A percentile compares a stretch with the other conserved stretches of the same genome.
These are phyloP conservation scores for Hanseniaspora valbyensis DNA, from an alignment of 805 yeast genomes.

Conservation along the genomic window DNA sequence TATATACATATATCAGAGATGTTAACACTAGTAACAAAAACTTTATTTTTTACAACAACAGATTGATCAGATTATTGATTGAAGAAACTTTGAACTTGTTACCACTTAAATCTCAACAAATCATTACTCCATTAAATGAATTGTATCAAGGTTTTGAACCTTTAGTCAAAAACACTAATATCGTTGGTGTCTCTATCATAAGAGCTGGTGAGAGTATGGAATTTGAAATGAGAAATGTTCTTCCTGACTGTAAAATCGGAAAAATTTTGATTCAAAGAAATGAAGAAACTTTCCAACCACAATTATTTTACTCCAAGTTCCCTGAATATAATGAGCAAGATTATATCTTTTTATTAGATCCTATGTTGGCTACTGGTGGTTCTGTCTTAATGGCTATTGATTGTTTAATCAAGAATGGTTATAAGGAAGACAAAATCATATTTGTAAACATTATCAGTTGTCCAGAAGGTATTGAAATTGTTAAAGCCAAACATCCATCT, in stretches of 20 bases:
- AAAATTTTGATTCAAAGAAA: slow-evolving; percentile 94
- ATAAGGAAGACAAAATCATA: slow-evolving; percentile 72
- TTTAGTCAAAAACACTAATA: slow-evolving; percentile 51
- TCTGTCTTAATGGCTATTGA: slow-evolving; percentile 96
- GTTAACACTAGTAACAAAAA: slow-evolving; percentile 73
- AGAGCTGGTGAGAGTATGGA: slow-evolving; percentile 99
- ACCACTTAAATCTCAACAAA: slow-evolving; percentile 63
- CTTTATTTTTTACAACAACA: slow-evolving; percentile 87
- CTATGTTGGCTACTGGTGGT: slow-evolving; percentile 98
- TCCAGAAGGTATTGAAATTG: slow-evolving; percentile 82
- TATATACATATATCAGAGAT: slow-evolving; percentile 85
- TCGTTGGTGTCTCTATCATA: slow-evolving; percentile 95
- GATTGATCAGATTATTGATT: slow-evolving; percentile 84
- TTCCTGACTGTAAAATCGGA: slow-evolving; percentile 91
- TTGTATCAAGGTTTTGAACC: slow-evolving; percentile 67
- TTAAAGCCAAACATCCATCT: slow-evolving; percentile 67
- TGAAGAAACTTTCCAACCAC: slow-evolving; percentile 92
- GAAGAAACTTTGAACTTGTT: slow-evolving; percentile 92
- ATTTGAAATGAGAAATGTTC: slow-evolving; percentile 93
- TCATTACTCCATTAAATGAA: slow-evolving; percentile 68
- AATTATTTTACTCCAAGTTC: slow-evolving; percentile 81
- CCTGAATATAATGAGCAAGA: slow-evolving; percentile 86
- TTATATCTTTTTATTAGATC: slow-evolving; percentile 84
- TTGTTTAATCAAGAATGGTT: slow-evolving; percentile 77
- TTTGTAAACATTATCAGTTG: slow-evolving; percentile 86